These are phyloP conservation scores for Coemansia sp. DNA, from an alignment of 371 early-diverging fungal species.

Conservation along the genomic window DNA sequence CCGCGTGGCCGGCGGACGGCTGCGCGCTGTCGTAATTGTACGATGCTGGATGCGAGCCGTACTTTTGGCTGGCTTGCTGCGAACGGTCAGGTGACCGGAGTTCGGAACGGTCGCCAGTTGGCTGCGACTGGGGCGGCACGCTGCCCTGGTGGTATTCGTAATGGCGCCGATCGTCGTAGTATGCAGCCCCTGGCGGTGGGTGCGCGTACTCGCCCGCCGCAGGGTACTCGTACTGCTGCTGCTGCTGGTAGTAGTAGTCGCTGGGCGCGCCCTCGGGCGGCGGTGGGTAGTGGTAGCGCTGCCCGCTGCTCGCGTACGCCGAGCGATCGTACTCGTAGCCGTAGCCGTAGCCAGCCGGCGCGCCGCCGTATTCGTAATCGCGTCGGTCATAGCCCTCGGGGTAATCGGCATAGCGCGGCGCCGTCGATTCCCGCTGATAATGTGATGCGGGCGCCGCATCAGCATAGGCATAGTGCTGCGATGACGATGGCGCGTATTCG, in stretches of 20 bases:
- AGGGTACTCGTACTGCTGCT: constrained; percentile 22
- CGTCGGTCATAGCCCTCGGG: constrained; percentile 44
- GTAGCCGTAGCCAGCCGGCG: constrained; percentile 22
- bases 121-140: constrained; percentile 6
- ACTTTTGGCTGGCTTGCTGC: constrained; percentile 13
- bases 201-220: constrained; percentile 2
- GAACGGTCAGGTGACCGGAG: constrained; percentile 12
- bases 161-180: constrained; percentile 15
- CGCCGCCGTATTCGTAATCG: constrained; percentile 27
- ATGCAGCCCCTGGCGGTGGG: constrained; percentile 1
- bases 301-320: constrained; percentile 26
- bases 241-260: constrained; percentile 38
- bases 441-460: constrained; percentile 13
- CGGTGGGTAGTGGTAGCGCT: constrained; percentile 7
- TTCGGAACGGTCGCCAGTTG: constrained; percentile 1
- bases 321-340: constrained; percentile 40
- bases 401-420: constrained; percentile 45
- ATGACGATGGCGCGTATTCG: constrained; percentile 11
- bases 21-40: constrained; percentile 15
- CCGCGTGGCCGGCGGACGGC: background rate
- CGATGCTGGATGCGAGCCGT: constrained; percentile 9
- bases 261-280: constrained; percentile 19
- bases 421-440: constrained; percentile 14
- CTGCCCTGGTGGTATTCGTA: constrained; percentile 16
- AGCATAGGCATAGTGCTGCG: constrained; percentile 24